Base-by-base conservation (phyloP, 768 basidiomycete genomes). In the Xerocomellus dryophilus region DNA sequence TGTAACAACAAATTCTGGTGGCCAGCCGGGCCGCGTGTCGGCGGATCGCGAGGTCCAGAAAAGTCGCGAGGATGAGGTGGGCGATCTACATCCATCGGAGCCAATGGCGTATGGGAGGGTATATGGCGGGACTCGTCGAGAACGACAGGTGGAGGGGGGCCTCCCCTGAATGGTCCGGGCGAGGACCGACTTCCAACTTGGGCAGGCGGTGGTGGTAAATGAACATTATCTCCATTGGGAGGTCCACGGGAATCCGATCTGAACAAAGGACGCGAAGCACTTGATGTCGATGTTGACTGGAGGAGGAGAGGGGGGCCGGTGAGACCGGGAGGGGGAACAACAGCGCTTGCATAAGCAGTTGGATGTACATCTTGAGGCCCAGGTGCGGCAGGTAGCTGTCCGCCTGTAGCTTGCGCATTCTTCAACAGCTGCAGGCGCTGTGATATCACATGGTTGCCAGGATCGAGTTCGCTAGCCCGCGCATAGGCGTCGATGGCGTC, bases 401-500 rank as follows among this genome's bases (percentile, higher is more conserved):
- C 79, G 15, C 90, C 90, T 2, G 86, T 82, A 10, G 74, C 73
- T 67, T 96, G 90, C 0, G 89, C 92, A 51, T 81, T 88, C 73
- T 84, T 86, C 53, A 98, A 71, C 9, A 97, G 71, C 61, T 82
- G 78, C 17, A 98, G 73, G 2, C 95, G 82, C 57, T 89, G 85
- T 27, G 88, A 83, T 70, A 98, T 95, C 27, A 86, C 82, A 40
- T 76, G 73, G 65, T 98, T 98, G 53, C 71, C 73, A 0, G 95
- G 93, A 67, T 98, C 97, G 43, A 98, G 85, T 69, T 98, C 95
- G 53, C 86, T 86, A 1, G 96, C 97, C 34, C 96, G 84, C 11
- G 92, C 91, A 66, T 99, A 99, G 2, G 97, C 97, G 62, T 99
- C 96, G 67, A 98, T 98, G 29, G 97, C 97, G 69, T 99, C 97